A percentile compares a stretch with the other conserved stretches of the same genome.
These are phyloP conservation scores for Ruellia speciosa DNA, from an alignment of 305 asterid genomes.

Conservation along the genomic window DNA sequence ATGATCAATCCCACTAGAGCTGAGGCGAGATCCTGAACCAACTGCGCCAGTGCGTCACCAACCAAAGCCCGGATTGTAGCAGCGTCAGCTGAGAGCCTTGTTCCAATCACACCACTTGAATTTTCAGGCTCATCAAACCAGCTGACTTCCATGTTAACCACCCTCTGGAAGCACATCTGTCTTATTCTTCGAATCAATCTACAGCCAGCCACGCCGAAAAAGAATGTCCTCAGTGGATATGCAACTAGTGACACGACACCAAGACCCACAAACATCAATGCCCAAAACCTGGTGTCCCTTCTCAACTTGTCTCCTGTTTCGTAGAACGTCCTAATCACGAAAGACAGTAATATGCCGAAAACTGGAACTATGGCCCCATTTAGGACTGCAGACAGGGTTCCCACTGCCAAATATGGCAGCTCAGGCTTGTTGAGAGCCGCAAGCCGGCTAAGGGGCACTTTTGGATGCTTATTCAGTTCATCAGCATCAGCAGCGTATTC, in stretches of 20 bases:
- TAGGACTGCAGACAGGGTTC: slow-evolving; percentile 34
- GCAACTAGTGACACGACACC: slow-evolving; percentile 39
- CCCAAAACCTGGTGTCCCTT: slow-evolving; percentile 47
- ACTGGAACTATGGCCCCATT: slow-evolving; percentile 49
- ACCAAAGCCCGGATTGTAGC: slow-evolving; percentile 48
- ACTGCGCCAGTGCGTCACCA: slow-evolving; percentile 50
- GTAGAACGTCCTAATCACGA: slow-evolving; percentile 41
- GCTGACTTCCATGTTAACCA: slow-evolving; percentile 58
- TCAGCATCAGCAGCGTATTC: slow-evolving; percentile 26
- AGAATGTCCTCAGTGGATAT: slow-evolving; percentile 41
- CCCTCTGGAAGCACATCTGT: slow-evolving; percentile 45
- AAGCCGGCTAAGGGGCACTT: slow-evolving; percentile 37
- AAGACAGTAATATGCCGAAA: slow-evolving; percentile 40
- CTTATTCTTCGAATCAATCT: slow-evolving; percentile 46
- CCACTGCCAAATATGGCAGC: slow-evolving; percentile 35
- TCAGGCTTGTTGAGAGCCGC: slow-evolving; percentile 52
- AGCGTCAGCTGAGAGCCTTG: slow-evolving; percentile 64
- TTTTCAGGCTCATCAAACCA: slow-evolving; percentile 57
- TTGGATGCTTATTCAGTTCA: slow-evolving; percentile 27
- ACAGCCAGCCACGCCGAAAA: slow-evolving; percentile 50
- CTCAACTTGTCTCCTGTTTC: slow-evolving; percentile 36
- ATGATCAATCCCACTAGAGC: slow-evolving; percentile 37
- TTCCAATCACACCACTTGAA: slow-evolving; percentile 55
- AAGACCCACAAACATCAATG: slow-evolving; percentile 50
- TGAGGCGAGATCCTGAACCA: slow-evolving; percentile 49